phyloP scores from a whole-genome alignment of 768 basidiomycete species.

The Collybiopsis confluens region DNA sequence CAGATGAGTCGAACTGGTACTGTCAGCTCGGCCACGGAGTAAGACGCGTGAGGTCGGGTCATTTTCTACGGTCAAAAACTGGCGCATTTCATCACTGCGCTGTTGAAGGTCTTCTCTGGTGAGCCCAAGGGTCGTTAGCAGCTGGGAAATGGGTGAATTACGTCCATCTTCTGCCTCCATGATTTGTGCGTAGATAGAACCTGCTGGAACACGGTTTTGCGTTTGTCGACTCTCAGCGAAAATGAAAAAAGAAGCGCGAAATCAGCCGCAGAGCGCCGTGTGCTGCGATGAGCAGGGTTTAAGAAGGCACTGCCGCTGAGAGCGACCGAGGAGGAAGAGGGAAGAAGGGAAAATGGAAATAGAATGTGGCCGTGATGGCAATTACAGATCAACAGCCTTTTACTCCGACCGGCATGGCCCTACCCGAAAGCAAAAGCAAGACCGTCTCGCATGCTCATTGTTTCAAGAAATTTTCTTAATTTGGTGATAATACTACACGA shows the following conservation, averaged over 20 bases:
- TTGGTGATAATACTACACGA: not conserved
- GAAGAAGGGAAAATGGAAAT: conserved; percentile 9
- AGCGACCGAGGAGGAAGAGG: conserved; percentile 1
- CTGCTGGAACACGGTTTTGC: not conserved
- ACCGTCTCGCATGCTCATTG: not conserved
- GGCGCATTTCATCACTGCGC: conserved; percentile 77
- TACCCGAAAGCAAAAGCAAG: not conserved
- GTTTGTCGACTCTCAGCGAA: not conserved
- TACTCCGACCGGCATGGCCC: conserved; percentile 4
- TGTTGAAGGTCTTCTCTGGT: conserved; percentile 71
- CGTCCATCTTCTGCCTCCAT: conserved; percentile 36
- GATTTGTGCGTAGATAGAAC: conserved; percentile 5
- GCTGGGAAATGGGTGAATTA: conserved; percentile 67
- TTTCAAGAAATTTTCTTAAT: conserved; percentile 1
- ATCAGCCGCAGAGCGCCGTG: not conserved
- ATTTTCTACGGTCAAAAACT: conserved; percentile 61
- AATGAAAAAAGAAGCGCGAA: not conserved
- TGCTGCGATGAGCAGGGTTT: not conserved
- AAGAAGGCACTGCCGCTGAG: not conserved
- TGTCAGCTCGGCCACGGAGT: conserved; percentile 29
- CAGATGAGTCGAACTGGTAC: conserved; percentile 31
- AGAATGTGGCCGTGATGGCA: conserved; percentile 8
- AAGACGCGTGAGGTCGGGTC: conserved; percentile 41
- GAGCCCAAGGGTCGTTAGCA: conserved; percentile 67
- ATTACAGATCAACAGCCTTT: conserved; percentile 8